A percentile compares a stretch with the other conserved stretches of the same genome.
Conservation (phyloP, 2,329 filamentous ascomycete genomes). For the Cladobotryum protrusum region DNA sequence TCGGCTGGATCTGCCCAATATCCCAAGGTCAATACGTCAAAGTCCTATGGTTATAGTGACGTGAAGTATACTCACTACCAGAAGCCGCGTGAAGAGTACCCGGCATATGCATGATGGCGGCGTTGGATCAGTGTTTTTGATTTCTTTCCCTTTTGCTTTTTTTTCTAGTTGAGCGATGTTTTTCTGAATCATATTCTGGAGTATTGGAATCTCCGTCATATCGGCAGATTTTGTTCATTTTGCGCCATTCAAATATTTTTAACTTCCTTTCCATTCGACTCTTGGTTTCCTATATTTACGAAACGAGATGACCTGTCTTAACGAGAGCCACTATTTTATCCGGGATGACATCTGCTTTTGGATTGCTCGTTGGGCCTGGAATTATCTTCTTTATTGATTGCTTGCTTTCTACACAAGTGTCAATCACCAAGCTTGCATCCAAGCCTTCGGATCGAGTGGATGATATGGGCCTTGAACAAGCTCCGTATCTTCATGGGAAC, state of each 20-base stretch:
- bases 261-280: slow-evolving; percentile 16
- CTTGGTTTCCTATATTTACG: slow-evolving; percentile 22
- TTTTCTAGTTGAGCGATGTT: neutral
- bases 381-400: slow-evolving; percentile 10
- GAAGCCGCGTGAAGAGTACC: slow-evolving; percentile 19
- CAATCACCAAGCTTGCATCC: neutral
- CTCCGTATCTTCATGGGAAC: neutral
- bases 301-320: slow-evolving; percentile 28
- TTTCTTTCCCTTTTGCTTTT: neutral
- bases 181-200: slow-evolving; percentile 5
- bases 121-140: slow-evolving; percentile 7
- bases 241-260: slow-evolving; percentile 16
- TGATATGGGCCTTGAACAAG: neutral
- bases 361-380: slow-evolving; percentile 14
- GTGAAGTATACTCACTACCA: slow-evolving; percentile 25
- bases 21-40: slow-evolving; percentile 30
- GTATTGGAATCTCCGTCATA: neutral
- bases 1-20: slow-evolving; percentile 18
- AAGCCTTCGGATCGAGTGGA: neutral
- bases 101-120: slow-evolving; percentile 17
- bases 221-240: neutral
- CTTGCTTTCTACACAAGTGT: neutral
- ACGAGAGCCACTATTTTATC: slow-evolving; percentile 25
- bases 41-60: slow-evolving; percentile 23
- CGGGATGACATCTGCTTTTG: slow-evolving; percentile 18